Percentiles rank a stretch among this genome's conserved stretches.
Evolutionary conservation across 2,329 filamentous ascomycete species (phyloP).

Genomic region (Botrytis sinoallii): DNA sequence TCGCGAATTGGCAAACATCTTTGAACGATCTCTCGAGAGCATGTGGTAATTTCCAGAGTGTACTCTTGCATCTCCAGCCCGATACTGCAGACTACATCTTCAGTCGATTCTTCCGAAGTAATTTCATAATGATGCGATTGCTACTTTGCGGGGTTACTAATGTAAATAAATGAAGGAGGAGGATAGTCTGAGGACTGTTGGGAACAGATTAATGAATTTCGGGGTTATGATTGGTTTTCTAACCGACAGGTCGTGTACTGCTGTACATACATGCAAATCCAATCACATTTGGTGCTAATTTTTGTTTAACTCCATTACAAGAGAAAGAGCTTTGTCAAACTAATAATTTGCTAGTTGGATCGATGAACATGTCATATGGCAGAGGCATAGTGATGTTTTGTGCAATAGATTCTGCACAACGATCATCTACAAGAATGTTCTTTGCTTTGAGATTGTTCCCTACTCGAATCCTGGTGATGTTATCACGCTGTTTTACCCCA

Average conservation of each 20-base stretch:
- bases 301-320: background rate
- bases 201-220: background rate
- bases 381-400: background rate
- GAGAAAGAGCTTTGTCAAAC: background rate
- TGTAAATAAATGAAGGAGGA: fast-evolving
- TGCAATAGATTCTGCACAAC: background rate
- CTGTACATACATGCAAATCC: background rate
- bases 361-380: too few species aligned
- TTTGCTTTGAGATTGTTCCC: background rate
- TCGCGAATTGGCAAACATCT: background rate
- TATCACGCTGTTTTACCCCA: background rate
- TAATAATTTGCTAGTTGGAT: too few species aligned
- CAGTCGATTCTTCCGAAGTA: background rate
- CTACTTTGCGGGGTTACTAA: background rate
- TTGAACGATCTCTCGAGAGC: background rate
- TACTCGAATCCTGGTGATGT: background rate
- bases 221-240: background rate
- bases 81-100: background rate
- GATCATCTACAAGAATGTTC: background rate
- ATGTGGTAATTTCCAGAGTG: background rate
- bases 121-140: background rate
- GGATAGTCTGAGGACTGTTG: background rate
- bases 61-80: too few species aligned
- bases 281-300: background rate
- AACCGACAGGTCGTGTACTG: background rate